phyloP scores from a whole-genome alignment of 768 basidiomycete genomes.

The Crucibulum laeve region DNA sequence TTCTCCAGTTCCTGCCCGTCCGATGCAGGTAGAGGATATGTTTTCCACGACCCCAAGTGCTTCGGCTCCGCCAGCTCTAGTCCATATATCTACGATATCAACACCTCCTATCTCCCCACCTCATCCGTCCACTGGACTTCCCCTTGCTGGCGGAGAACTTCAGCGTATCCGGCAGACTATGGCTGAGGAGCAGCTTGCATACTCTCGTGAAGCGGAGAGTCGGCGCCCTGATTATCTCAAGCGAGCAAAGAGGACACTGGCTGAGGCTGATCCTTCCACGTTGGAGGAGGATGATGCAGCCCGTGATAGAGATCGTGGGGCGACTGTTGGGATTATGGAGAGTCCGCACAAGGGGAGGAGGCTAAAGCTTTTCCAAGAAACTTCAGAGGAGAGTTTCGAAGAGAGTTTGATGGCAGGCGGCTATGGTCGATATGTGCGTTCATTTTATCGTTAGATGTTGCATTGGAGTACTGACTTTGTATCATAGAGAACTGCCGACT shows the following conservation, averaged over 20 bases:
- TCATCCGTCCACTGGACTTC: constrained; percentile 14
- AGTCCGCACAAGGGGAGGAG: constrained; percentile 72
- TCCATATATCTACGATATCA: constrained; percentile 9
- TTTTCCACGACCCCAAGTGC: constrained; percentile 15
- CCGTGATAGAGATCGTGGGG: constrained; percentile 21
- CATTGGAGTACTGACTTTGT: constrained; percentile 10
- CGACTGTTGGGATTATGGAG: constrained; percentile 56
- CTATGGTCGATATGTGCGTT: constrained; percentile 68
- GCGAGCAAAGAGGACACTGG: constrained; percentile 46
- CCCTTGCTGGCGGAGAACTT: constrained; percentile 48
- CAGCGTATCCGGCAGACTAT: constrained; percentile 53
- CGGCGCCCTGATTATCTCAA: constrained; percentile 71
- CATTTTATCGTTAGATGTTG: background rate
- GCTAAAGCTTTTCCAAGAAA: constrained; percentile 75
- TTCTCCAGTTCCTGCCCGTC: constrained; percentile 9
- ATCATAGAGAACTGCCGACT: constrained; percentile 52
- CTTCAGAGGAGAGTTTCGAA: constrained; percentile 80
- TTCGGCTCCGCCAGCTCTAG: constrained; percentile 10
- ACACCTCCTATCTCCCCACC: constrained; percentile 20
- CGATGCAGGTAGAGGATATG: constrained; percentile 19
- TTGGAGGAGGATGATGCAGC: constrained; percentile 27
- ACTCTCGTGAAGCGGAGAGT: constrained; percentile 51
- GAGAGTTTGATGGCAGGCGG: constrained; percentile 82
- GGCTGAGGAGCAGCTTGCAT: constrained; percentile 44
- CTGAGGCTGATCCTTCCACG: constrained; percentile 34